Evolutionary conservation across 352 stramenopile genomes (phyloP).

Genomic region (Pythium brachiatum): DNA sequence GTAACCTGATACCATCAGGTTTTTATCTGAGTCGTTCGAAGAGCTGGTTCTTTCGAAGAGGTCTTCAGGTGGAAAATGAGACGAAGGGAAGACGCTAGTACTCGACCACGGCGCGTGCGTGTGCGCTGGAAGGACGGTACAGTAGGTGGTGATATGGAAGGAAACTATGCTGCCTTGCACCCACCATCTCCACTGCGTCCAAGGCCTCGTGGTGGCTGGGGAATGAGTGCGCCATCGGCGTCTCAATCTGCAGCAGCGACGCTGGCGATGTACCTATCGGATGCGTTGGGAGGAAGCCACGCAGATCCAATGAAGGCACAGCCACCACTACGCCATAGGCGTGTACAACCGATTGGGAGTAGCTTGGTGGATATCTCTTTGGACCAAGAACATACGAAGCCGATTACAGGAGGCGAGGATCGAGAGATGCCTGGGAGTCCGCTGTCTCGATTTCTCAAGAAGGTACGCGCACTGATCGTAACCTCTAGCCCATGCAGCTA

Average conservation of each 20-base stretch:
- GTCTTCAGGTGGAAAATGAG: background rate
- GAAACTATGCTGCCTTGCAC: background rate
- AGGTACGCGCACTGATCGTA: slow-evolving; percentile 25
- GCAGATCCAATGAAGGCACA: background rate
- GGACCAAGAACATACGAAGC: background rate
- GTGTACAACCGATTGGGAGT: background rate
- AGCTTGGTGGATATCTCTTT: background rate
- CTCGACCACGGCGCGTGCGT: background rate
- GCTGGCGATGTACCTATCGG: slow-evolving; percentile 18
- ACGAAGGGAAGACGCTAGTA: background rate
- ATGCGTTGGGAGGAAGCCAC: slow-evolving; percentile 7
- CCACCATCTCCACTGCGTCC: background rate
- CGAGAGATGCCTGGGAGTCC: slow-evolving; percentile 28
- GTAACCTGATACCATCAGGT: background rate
- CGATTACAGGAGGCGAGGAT: background rate
- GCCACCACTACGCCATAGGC: background rate
- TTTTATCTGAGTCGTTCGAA: background rate
- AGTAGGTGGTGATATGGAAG: background rate
- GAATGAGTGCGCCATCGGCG: background rate
- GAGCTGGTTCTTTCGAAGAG: background rate
- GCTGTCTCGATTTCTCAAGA: slow-evolving; percentile 43
- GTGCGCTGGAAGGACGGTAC: background rate
- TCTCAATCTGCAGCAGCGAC: slow-evolving; percentile 9
- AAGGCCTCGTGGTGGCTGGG: background rate
- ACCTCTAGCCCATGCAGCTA: background rate